phyloP scores from a whole-genome alignment of 306 rosid genomes.

The Cucurbita moschata region DNA sequence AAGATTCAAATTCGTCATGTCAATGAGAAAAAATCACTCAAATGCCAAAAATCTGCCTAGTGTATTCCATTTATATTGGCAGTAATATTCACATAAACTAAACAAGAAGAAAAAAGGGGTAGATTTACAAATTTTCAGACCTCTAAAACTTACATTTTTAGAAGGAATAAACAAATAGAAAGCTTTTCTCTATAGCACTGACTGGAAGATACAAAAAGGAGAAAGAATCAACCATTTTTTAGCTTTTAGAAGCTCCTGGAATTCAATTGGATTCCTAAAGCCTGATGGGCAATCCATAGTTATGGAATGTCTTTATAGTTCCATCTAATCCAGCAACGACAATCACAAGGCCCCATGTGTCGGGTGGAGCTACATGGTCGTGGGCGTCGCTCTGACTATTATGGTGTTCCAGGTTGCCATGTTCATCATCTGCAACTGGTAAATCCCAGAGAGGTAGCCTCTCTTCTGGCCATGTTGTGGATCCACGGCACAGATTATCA shows the following conservation, averaged over 20 bases:
- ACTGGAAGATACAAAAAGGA: background rate
- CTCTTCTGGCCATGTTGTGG: conserved; percentile 87
- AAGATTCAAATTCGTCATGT: no score
- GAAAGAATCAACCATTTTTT: background rate
- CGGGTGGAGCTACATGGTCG: conserved; percentile 17
- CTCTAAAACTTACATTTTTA: background rate
- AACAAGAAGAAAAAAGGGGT: background rate
- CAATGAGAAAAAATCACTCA: no score
- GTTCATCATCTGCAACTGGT: conserved; percentile 21
- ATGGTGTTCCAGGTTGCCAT: background rate
- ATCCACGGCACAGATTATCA: conserved; percentile 38
- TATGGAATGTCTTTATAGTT: conserved; percentile 62
- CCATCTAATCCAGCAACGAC: conserved; percentile 69
- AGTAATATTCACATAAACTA: background rate
- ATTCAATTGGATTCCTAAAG: conserved; percentile 15
- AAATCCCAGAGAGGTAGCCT: conserved; percentile 46
- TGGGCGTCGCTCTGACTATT: conserved; percentile 1
- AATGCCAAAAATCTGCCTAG: background rate
- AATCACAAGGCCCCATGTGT: conserved; percentile 65
- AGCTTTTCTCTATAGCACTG: background rate
- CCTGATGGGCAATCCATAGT: conserved; percentile 74
- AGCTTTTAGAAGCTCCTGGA: background rate
- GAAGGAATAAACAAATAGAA: background rate
- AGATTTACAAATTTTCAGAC: background rate
- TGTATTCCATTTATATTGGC: background rate